Conservation (phyloP, 441 rosid genomes). For the Populus hybrid region DNA sequence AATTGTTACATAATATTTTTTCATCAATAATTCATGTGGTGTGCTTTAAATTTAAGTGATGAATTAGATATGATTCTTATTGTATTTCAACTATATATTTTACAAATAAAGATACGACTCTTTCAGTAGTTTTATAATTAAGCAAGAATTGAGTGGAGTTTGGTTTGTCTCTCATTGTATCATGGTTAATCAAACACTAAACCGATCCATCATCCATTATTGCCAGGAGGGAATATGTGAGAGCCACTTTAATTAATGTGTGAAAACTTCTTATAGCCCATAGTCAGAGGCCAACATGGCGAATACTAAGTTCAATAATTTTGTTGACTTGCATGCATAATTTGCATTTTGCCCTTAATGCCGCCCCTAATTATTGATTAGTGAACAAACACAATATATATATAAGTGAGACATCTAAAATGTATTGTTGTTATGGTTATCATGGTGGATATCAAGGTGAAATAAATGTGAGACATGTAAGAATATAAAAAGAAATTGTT, state of each 20-base stretch:
- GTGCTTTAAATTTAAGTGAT: neutral
- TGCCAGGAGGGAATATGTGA: neutral
- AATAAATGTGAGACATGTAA: no score
- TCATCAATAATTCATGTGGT: neutral
- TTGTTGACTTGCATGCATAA: no score
- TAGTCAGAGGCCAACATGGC: no score
- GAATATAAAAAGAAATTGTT: no score
- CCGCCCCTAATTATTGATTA: no score
- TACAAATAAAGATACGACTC: neutral
- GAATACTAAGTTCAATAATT: no score
- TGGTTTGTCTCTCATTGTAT: neutral
- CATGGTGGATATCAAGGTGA: no score
- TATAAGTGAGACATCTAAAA: no score
- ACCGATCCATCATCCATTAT: neutral
- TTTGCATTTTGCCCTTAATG: no score
- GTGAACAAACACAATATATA: no score
- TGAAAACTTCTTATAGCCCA: conserved; percentile 9
- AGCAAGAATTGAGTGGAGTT: neutral
- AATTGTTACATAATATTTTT: neutral
- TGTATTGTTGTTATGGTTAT: no score
- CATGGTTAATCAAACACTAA: neutral
- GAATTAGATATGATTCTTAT: neutral
- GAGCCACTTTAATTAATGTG: conserved; percentile 2
- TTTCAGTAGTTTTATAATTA: neutral
- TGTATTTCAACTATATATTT: neutral